A percentile compares a stretch with the other conserved stretches of the same genome.
phyloP scores from a whole-genome alignment of 257 asterid genomes.

The Lavandula angustifolia region DNA sequence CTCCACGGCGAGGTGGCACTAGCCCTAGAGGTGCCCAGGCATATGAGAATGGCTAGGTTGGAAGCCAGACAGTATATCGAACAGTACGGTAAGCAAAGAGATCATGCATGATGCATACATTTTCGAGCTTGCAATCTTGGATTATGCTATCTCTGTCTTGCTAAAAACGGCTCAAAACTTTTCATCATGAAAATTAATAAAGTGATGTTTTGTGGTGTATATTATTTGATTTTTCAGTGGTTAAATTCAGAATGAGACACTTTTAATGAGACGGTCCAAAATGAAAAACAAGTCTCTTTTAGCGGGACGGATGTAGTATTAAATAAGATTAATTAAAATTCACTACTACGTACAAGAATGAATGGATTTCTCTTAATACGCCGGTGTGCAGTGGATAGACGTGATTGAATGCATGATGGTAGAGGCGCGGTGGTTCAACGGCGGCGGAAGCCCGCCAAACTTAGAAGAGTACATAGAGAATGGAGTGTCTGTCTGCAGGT shows the following conservation, averaged over 20 bases:
- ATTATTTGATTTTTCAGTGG: too few relatives aligned
- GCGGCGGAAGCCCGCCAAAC: slow-evolving; percentile 51
- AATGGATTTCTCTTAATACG: too few relatives aligned
- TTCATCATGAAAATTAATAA: too few relatives aligned
- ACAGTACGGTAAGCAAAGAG: slow-evolving; percentile 38
- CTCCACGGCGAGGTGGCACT: slow-evolving; percentile 32
- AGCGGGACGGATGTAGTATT: too few relatives aligned
- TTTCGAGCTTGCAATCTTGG: slow-evolving; percentile 54
- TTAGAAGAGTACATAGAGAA: slow-evolving; percentile 62
- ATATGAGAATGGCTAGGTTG: slow-evolving; percentile 60
- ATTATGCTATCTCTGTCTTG: slow-evolving; percentile 17
- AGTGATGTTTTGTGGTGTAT: too few relatives aligned
- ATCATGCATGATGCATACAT: slow-evolving; percentile 34
- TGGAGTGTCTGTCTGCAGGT: slow-evolving; percentile 73
- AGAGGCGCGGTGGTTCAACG: slow-evolving; percentile 65
- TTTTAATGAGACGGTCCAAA: too few relatives aligned
- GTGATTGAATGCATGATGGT: slow-evolving; percentile 65
- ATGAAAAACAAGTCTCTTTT: too few relatives aligned
- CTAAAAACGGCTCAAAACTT: neutral
- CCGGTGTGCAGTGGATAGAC: slow-evolving; percentile 59
- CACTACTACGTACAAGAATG: too few relatives aligned
- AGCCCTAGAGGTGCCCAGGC: slow-evolving; percentile 62
- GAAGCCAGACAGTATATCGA: slow-evolving; percentile 56
- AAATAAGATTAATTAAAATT: too few relatives aligned
- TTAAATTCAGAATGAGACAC: too few relatives aligned